These are phyloP conservation scores for Ormosia emarginata DNA, from an alignment of 306 rosid genomes.

Conservation along the genomic window DNA sequence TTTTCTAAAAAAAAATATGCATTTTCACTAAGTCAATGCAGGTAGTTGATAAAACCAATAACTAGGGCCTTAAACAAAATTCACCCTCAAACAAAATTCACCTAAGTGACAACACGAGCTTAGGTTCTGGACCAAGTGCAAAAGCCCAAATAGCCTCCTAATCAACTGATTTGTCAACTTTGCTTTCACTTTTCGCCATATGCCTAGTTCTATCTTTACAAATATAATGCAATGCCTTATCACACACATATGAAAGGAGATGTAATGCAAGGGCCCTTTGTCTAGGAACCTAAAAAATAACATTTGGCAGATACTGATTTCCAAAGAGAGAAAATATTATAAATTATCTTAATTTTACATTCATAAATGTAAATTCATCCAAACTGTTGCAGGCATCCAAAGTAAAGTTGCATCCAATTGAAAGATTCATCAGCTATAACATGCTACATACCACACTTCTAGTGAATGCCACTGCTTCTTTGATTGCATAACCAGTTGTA, in stretches of 20 bases:
- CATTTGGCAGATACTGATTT: not conserved
- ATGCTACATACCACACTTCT: slow-evolving; percentile 74
- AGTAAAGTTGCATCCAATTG: slow-evolving; percentile 1
- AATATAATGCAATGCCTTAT: slow-evolving; percentile 58
- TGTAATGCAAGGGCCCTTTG: slow-evolving; percentile 79
- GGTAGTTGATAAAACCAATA: slow-evolving; percentile 19
- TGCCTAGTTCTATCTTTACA: slow-evolving; percentile 37
- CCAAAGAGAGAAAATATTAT: not conserved
- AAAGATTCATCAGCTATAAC: not conserved
- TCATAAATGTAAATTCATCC: not conserved
- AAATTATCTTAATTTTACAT: not conserved
- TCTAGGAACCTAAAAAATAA: slow-evolving; percentile 69
- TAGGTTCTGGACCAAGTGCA: slow-evolving; percentile 94
- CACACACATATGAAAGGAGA: slow-evolving; percentile 65
- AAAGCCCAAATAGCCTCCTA: slow-evolving; percentile 94
- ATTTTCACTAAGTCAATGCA: not conserved
- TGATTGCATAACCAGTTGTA: slow-evolving; percentile 86
- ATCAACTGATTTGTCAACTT: slow-evolving; percentile 48
- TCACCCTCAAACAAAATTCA: slow-evolving; percentile 51
- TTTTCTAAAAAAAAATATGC: not conserved
- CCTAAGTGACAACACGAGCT: slow-evolving; percentile 84
- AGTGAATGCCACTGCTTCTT: slow-evolving; percentile 78
- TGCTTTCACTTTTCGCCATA: slow-evolving; percentile 26
- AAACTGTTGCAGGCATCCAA: not conserved
- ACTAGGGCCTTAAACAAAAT: slow-evolving; percentile 5